Evolutionary conservation across 1,139 yeast genomes (phyloP).

Genomic region (Geotrichum klebahnii): DNA sequence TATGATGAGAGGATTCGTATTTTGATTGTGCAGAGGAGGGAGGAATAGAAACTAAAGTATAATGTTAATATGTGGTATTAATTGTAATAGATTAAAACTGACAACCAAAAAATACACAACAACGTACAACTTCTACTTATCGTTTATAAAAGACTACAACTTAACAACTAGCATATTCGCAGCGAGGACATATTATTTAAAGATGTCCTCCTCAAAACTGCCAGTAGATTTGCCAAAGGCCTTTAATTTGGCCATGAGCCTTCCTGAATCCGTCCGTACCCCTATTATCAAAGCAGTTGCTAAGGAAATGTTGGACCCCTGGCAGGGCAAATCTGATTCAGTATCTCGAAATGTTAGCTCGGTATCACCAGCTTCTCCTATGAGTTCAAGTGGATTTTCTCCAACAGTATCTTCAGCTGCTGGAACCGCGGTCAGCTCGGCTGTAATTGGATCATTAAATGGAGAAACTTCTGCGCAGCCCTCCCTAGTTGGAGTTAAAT

Average conservation of each 20-base stretch:
- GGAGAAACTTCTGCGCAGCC: neutral
- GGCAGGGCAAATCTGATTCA: constrained; percentile 12
- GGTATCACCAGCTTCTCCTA: neutral
- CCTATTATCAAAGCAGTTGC: constrained; percentile 7
- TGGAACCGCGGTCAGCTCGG: neutral
- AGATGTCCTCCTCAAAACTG: constrained; percentile 13
- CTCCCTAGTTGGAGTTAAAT: neutral
- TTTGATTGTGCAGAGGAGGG: neutral
- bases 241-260: constrained; percentile 11
- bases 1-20: constrained; percentile 17
- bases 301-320: constrained; percentile 17
- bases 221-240: constrained; percentile 15
- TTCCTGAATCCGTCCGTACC: constrained; percentile 17
- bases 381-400: neutral
- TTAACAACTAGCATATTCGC: neutral
- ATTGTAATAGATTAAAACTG: too few relatives aligned
- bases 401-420: constrained; percentile 4
- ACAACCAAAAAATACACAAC: neutral
- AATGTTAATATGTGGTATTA: neutral
- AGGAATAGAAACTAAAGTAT: neutral
- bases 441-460: neutral
- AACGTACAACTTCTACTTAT: too few relatives aligned
- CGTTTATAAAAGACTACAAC: too few relatives aligned
- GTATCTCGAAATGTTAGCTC: constrained; percentile 2
- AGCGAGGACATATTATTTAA: neutral